phyloP scores from a whole-genome alignment of 768 basidiomycete species.

The Tricholoma furcatifolium region DNA sequence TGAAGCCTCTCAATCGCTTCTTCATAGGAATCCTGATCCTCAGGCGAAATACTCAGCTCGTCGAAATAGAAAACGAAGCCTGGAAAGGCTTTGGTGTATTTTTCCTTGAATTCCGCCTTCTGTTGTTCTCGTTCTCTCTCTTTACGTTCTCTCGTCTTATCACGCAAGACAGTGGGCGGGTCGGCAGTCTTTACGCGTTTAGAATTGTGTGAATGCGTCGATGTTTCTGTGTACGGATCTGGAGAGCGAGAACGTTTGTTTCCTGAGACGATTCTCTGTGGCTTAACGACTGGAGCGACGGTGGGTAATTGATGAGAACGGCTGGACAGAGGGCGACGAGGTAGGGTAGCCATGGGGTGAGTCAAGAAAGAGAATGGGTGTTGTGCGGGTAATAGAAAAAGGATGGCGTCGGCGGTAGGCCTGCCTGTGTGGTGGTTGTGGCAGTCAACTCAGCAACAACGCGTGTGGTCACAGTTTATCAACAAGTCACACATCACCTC shows the following conservation, averaged over 20 bases:
- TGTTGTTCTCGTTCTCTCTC: constrained; percentile 51
- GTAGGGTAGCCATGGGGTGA: constrained; percentile 42
- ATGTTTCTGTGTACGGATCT: constrained; percentile 37
- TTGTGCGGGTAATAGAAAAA: not conserved
- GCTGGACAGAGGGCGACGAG: constrained; percentile 48
- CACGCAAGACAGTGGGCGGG: constrained; percentile 23
- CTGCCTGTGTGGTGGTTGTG: not conserved
- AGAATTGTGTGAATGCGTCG: constrained; percentile 12
- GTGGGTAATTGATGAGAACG: constrained; percentile 32
- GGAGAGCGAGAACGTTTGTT: constrained; percentile 52
- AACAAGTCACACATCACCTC: constrained; percentile 14
- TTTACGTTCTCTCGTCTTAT: constrained; percentile 45
- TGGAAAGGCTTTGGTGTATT: constrained; percentile 86
- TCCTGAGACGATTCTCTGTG: constrained; percentile 28
- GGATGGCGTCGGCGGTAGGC: not conserved
- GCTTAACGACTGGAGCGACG: constrained; percentile 32
- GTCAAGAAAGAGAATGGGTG: constrained; percentile 21
- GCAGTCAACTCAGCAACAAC: not conserved
- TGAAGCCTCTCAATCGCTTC: constrained; percentile 65
- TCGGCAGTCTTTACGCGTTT: constrained; percentile 46
- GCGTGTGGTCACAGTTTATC: constrained; percentile 13
- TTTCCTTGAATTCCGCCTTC: constrained; percentile 73
- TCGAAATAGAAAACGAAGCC: constrained; percentile 87
- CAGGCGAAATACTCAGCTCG: constrained; percentile 45
- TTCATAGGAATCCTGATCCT: constrained; percentile 43